phyloP scores from a whole-genome alignment of 1,284 basidiomycete species.

The Bjerkandera adusta region DNA sequence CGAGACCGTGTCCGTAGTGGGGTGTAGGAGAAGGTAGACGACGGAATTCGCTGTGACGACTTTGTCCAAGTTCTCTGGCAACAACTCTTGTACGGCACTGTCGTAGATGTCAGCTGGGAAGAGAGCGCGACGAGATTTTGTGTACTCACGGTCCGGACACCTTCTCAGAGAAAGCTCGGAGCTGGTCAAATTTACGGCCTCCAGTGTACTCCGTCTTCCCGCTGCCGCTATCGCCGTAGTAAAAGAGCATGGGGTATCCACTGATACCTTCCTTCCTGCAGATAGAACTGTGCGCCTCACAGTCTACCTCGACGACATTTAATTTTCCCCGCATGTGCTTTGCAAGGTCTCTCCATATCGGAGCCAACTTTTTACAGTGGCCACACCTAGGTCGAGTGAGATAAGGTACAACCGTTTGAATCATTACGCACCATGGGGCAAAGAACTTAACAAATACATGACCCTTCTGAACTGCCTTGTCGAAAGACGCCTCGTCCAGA shows the following conservation, averaged over 20 bases:
- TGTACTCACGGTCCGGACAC: conserved; percentile 34
- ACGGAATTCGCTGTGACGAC: conserved; percentile 57
- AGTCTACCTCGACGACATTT: conserved; percentile 83
- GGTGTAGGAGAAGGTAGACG: conserved; percentile 75
- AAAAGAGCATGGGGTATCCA: conserved; percentile 81
- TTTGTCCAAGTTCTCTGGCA: conserved; percentile 52
- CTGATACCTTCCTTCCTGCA: conserved; percentile 66
- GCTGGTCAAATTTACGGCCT: conserved; percentile 62
- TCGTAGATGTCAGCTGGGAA: no score
- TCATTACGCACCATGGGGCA: conserved; percentile 78
- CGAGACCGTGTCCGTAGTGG: conserved; percentile 37
- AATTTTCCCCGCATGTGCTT: conserved; percentile 63
- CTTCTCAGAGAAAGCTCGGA: conserved; percentile 73
- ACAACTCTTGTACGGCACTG: conserved; percentile 38
- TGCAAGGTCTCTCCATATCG: conserved; percentile 76
- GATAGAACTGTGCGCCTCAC: conserved; percentile 67
- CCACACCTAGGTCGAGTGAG: conserved; percentile 56
- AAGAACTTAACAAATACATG: conserved; percentile 88
- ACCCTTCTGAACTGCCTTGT: conserved; percentile 48
- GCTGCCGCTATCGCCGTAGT: conserved; percentile 47
- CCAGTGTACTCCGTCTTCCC: conserved; percentile 68
- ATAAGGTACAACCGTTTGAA: no score
- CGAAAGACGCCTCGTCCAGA: conserved; percentile 54
- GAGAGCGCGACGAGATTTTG: no score
- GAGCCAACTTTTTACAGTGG: conserved; percentile 90